Base-by-base conservation (phyloP, 257 asterid genomes). In the Solanum pinnatisectum region DNA sequence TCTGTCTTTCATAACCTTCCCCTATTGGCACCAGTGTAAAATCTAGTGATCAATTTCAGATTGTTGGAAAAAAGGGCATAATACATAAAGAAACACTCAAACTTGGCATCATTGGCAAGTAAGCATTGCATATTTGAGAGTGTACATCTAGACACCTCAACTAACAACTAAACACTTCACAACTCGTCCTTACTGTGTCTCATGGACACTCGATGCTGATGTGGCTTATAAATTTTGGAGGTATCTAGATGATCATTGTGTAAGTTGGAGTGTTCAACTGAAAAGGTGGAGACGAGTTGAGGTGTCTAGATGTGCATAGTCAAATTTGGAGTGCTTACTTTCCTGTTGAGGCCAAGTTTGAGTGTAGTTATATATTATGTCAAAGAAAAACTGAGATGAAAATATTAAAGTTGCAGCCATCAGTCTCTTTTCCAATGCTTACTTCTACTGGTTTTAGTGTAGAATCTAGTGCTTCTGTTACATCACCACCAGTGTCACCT, bases 1-100 rank as follows among this genome's bases (percentile, higher is more conserved):
- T 90, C 39, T 84, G 91, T 76, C 73, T 87, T 72, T 89, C 95
- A 85, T 65, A 94, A 70, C 73, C 95, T 30, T 59, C 83, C 76
- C 84, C 91, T 33, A 30, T 70, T 67, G 33, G 71, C 33, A 23
- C 85, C 67, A 27, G 40, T 5, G 15, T 44, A 25, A 10, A 27
- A 81, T 44, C 67, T 44, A 82, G 8, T 83, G 56, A 40, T 81
- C 81, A 88, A 78, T 87, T 86, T 63, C 91, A 44, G 10, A 52
- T 82, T 87, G 74, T 87, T 74, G 27, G 86, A 36, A 5, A 25
- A 60, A 22, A 65, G n/a, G 16, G 72, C 72, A 65, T 65, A 65
- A 65, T 65, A 2, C 33, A 65, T 65, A 5, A n/a, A 65, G 16
- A n/a, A 63, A 65, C 33, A n/a, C 72, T 65, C 18, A n/a, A 63